Evolutionary conservation across 2,329 filamentous ascomycete genomes (phyloP), one percentile per base, ranked within the genome.

Genomic region (Penicillium sclerotiorum): DNA sequence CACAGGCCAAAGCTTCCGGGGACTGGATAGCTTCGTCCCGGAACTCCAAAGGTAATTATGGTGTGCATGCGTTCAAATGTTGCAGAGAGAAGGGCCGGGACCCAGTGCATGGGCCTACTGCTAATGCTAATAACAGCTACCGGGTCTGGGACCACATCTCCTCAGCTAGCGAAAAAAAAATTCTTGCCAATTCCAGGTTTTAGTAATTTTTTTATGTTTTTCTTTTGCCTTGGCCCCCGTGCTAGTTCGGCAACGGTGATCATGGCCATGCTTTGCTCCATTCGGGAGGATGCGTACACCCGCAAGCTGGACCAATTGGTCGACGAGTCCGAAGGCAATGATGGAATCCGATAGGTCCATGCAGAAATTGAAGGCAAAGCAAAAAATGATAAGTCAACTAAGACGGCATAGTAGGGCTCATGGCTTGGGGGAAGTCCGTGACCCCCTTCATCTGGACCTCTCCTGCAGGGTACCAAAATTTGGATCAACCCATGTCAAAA

Each of bases 21-120:
- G 36, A 54, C 7, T 53, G 20, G 52, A 61, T 49, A 53, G 54
- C 56, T 56, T 53, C 41, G 49, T 52, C 43, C 25, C 37, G 28
- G n/a, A n/a, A 28, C 40, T 28, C 33, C 36, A 45, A 53, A 47
- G 58, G 51, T 17, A 59, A 59, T 51, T 59, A 59, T 58, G 58
- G 51, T 57, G 45, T 61, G 58, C 58, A 60, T 59, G 38, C 27
- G 32, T n/a, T n/a, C n/a, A n/a, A n/a, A n/a, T n/a, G n/a, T 47
- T 47, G 43, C 47, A 50, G 44, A 49, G 41, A 36, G 41, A 45
- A 49, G 50, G 50, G 48, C 48, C 52, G 41, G 42, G 53, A 55
- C 51, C 47, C 30, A 15, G 49, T 53, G 58, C 58, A 59, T 49
- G 56, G 58, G 59, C 58, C 57, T 55, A 45, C 30, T 38, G 18